Base-by-base conservation (phyloP, 2,329 filamentous ascomycete genomes). In the Massarina eburnea region DNA sequence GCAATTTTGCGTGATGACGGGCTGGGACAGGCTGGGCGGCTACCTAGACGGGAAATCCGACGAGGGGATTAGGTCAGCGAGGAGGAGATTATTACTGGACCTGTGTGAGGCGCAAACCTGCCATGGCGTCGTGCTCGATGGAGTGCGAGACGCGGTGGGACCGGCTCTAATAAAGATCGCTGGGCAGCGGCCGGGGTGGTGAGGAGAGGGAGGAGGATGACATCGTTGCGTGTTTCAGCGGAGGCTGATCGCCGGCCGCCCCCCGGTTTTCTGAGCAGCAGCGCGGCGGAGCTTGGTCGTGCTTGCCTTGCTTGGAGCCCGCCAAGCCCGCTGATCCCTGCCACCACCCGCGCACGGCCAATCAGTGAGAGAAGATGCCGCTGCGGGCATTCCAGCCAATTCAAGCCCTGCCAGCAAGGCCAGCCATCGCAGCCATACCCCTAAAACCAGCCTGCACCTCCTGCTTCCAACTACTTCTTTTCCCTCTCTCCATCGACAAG, bases 401-500 rank as follows among this genome's bases (percentile, higher is more conserved):
- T n/a, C n/a, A n/a, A n/a, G n/a, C n/a, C n/a, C n/a, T n/a, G n/a
- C n/a, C n/a, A n/a, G n/a, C n/a, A n/a, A n/a, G n/a, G n/a, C n/a
- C n/a, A n/a, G n/a, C n/a, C n/a, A n/a, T n/a, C n/a, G n/a, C n/a
- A n/a, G n/a, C n/a, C n/a, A n/a, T n/a, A n/a, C 48, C 48, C 46
- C 46, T 46, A 45, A 49, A 43, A 41, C 39, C 41, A 32, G 37
- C 39, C 30, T 22, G 14, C 22, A 26, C 37, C 32, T 46, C 40
- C 35, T 40, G 21, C 39, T 43, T 46, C 41, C 41, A n/a, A 21
- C 41, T 33, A 45, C 46, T 43, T 43, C 32, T 19, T 22, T 32
- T 37, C 12, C 41, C 27, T 48, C 41, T 32, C 29, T 15, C 38
- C 15, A 30, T 30, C 27, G n/a, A 30, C 27, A 26, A 35, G 41